Evolutionary conservation across 208 protist genomes (phyloP).

Genomic region (Leishmania major): DNA sequence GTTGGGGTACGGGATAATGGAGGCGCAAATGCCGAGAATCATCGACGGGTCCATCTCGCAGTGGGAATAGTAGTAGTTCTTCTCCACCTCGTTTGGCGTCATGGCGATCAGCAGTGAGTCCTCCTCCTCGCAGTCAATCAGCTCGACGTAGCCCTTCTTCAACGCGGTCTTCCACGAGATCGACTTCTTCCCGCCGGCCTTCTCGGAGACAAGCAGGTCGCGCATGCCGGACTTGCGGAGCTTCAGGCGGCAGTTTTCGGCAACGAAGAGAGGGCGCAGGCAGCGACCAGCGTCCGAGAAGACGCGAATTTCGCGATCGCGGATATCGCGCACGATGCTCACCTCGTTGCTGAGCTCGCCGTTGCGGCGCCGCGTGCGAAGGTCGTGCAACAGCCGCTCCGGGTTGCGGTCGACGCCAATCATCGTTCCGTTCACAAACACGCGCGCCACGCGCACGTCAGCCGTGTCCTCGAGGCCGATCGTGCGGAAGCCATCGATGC

Average conservation of each 20-base stretch:
- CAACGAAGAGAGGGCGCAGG: slow-evolving; percentile 77
- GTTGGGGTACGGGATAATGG: slow-evolving; percentile 99
- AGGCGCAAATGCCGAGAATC: slow-evolving; percentile 91
- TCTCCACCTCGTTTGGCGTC: slow-evolving; percentile 62
- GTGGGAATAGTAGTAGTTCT: slow-evolving; percentile 87
- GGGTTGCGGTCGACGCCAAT: slow-evolving; percentile 87
- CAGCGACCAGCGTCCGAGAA: slow-evolving; percentile 78
- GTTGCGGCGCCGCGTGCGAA: slow-evolving; percentile 74
- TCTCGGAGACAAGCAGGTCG: slow-evolving; percentile 78
- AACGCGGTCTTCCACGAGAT: slow-evolving; percentile 75
- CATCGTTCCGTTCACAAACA: slow-evolving; percentile 83
- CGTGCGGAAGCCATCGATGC: slow-evolving; percentile 72
- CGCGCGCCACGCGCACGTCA: slow-evolving; percentile 57
- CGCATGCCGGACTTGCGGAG: slow-evolving; percentile 67
- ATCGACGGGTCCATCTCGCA: slow-evolving; percentile 93
- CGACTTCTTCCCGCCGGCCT: slow-evolving; percentile 65
- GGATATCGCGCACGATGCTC: slow-evolving; percentile 73
- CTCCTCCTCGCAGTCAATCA: slow-evolving; percentile 99
- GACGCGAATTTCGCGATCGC: slow-evolving; percentile 74
- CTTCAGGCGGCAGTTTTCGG: slow-evolving; percentile 58
- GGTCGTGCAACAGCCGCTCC: slow-evolving; percentile 65
- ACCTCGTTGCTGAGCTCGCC: slow-evolving; percentile 84
- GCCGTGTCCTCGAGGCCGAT: slow-evolving; percentile 82
- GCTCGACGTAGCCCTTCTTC: slow-evolving; percentile 73
- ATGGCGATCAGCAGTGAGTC: slow-evolving; percentile 99